Conservation (phyloP, 371 early-diverging fungal species). For the Parasitella parasitica region DNA sequence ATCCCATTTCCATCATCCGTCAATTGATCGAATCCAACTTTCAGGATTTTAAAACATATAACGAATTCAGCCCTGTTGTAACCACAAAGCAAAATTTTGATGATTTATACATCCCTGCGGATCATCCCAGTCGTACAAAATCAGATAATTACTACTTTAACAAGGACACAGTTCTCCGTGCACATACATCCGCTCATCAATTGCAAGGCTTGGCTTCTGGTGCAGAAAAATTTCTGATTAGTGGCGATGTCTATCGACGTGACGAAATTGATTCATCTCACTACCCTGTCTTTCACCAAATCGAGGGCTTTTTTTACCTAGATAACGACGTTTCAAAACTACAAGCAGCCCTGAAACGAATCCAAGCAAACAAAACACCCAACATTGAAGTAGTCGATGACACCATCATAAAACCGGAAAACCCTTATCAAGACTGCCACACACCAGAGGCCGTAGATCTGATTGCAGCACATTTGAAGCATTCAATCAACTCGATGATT, state of each 20-base stretch:
- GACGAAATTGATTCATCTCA: constrained; percentile 96
- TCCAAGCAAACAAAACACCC: constrained; percentile 28
- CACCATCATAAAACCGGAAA: constrained; percentile 55
- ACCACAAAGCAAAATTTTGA: constrained; percentile 90
- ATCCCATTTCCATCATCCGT: constrained; percentile 88
- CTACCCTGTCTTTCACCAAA: constrained; percentile 98
- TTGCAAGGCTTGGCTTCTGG: constrained; percentile 64
- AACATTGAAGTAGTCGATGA: constrained; percentile 57
- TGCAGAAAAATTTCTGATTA: constrained; percentile 69
- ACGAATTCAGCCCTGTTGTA: constrained; percentile 78
- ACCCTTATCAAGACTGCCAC: constrained; percentile 62
- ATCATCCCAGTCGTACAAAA: constrained; percentile 82
- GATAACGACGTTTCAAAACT: constrained; percentile 31
- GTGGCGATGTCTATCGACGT: constrained; percentile 96
- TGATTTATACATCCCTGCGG: constrained; percentile 75
- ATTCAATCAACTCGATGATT: constrained; percentile 80
- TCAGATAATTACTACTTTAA: constrained; percentile 96
- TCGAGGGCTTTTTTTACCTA: constrained; percentile 85
- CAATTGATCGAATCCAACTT: constrained; percentile 76
- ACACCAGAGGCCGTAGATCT: constrained; percentile 51
- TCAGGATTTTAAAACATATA: constrained; percentile 63
- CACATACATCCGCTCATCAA: constrained; percentile 97
- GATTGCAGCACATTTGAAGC: constrained; percentile 72
- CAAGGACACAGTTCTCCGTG: constrained; percentile 74
- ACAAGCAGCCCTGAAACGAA: constrained; percentile 20